phyloP scores from a whole-genome alignment of 1,139 yeast species.

The Eremothecium cymbalariae region DNA sequence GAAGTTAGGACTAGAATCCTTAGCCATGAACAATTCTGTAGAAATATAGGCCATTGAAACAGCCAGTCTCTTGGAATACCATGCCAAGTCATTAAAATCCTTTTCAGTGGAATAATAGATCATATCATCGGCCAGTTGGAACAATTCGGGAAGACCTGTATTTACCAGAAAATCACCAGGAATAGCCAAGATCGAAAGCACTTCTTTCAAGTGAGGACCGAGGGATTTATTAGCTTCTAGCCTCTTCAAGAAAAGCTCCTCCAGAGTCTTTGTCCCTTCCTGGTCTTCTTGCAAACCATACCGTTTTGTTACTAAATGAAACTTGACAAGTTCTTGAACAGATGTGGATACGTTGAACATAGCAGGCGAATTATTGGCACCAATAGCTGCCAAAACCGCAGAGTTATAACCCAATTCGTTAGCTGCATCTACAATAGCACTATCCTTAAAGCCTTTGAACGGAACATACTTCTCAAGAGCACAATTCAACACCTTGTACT shows the following conservation, averaged over 20 bases:
- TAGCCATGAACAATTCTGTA: slow-evolving; percentile 71
- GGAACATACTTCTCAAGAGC: slow-evolving; percentile 55
- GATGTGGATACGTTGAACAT: slow-evolving; percentile 37
- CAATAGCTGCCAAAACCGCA: slow-evolving; percentile 55
- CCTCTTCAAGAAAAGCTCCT: slow-evolving; percentile 50
- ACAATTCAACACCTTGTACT: slow-evolving; percentile 37
- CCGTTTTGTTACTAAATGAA: slow-evolving; percentile 54
- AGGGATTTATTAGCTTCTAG: slow-evolving; percentile 55
- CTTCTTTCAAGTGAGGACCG: slow-evolving; percentile 35
- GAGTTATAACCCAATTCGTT: slow-evolving; percentile 57
- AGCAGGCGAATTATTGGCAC: slow-evolving; percentile 29
- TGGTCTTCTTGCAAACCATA: slow-evolving; percentile 33
- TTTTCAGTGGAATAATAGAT: slow-evolving; percentile 70
- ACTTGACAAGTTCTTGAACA: slow-evolving; percentile 55
- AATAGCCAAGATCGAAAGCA: slow-evolving; percentile 31
- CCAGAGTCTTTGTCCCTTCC: slow-evolving; percentile 29
- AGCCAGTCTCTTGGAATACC: slow-evolving; percentile 84
- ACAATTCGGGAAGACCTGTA: slow-evolving; percentile 50
- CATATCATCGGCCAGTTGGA: slow-evolving; percentile 72
- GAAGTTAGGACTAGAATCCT: slow-evolving; percentile 54
- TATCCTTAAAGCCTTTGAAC: slow-evolving; percentile 54
- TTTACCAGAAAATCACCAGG: slow-evolving; percentile 32
- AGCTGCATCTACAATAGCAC: slow-evolving; percentile 54
- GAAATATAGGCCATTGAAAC: slow-evolving; percentile 63
- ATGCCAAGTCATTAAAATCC: slow-evolving; percentile 71